Percentiles rank a stretch among this genome's conserved stretches.
Conservation (phyloP, 768 basidiomycete genomes). For the Tylopilus intermedius region DNA sequence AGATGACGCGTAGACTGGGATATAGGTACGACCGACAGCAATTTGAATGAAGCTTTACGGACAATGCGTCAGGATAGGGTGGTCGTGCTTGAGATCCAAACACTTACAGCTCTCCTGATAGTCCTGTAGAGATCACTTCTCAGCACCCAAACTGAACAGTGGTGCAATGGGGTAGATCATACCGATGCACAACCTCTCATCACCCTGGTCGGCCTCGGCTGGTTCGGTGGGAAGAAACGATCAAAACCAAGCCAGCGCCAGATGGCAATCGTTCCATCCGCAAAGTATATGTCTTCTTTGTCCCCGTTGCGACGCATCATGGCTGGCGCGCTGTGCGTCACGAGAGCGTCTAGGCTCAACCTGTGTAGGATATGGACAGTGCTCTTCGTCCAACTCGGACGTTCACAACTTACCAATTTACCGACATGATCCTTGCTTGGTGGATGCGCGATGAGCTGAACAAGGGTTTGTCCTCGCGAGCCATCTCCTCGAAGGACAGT, state of each 20-base stretch:
- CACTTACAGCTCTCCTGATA: conserved; percentile 69
- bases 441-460: conserved; percentile 67
- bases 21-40: conserved; percentile 48
- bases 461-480: conserved; percentile 70
- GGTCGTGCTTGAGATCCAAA: not conserved
- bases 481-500: conserved; percentile 34
- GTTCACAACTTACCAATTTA: conserved; percentile 47
- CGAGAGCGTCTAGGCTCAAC: conserved; percentile 51
- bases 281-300: conserved; percentile 27
- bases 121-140: conserved; percentile 43
- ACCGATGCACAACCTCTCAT: conserved; percentile 62
- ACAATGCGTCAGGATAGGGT: conserved; percentile 3
- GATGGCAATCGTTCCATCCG: conserved; percentile 49
- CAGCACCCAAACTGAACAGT: not conserved
- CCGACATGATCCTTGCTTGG: conserved; percentile 56
- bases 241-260: conserved; percentile 68
- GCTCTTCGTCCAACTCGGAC: not conserved
- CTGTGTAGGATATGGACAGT: conserved; percentile 30
- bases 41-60: conserved; percentile 57
- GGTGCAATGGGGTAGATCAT: conserved; percentile 16
- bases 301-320: conserved; percentile 34
- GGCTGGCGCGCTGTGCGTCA: conserved; percentile 52
- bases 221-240: conserved; percentile 56
- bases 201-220: conserved; percentile 30
- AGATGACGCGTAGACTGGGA: conserved; percentile 34